Evolutionary conservation across 2,329 filamentous ascomycete genomes (phyloP).

Genomic region (Exophiala aquamarina): DNA sequence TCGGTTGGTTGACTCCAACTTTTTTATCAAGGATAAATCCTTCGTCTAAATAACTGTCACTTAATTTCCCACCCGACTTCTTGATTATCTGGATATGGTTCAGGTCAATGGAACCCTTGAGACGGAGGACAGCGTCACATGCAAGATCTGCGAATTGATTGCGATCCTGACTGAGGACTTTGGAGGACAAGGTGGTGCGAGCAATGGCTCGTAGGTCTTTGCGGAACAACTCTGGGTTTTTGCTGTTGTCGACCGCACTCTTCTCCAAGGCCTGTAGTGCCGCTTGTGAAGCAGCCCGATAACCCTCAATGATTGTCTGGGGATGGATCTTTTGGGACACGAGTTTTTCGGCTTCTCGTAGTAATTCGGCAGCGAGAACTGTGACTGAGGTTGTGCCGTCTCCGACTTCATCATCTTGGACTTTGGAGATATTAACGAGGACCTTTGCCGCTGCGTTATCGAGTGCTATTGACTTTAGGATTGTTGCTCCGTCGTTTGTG

Average conservation of each 20-base stretch:
- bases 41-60: slow-evolving; percentile 95
- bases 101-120: slow-evolving; percentile 87
- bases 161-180: slow-evolving; percentile 91
- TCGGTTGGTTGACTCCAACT: slow-evolving; percentile 98
- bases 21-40: slow-evolving; percentile 99
- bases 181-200: slow-evolving; percentile 92
- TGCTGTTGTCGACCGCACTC: slow-evolving; percentile 86
- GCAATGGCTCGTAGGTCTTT: slow-evolving; percentile 89
- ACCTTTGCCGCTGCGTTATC: slow-evolving; percentile 99
- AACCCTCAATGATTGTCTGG: slow-evolving; percentile 98
- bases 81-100: slow-evolving; percentile 99
- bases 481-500: slow-evolving; percentile 97
- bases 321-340: slow-evolving; percentile 98
- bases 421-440: slow-evolving; percentile 98
- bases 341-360: slow-evolving; percentile 94
- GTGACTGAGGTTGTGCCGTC: slow-evolving; percentile 98
- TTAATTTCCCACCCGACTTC: slow-evolving; percentile 96
- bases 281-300: slow-evolving; percentile 91
- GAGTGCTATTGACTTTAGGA: slow-evolving; percentile 95
- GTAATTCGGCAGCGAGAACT: slow-evolving; percentile 88
- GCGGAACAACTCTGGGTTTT: slow-evolving; percentile 77
- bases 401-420: slow-evolving; percentile 97
- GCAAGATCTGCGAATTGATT: slow-evolving; percentile 88
- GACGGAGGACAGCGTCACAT: slow-evolving; percentile 83
- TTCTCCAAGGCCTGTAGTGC: slow-evolving; percentile 81